Evolutionary conservation across 768 basidiomycete species (phyloP), one percentile per base, ranked within the genome.

Genomic region (Auricularia sp.): DNA sequence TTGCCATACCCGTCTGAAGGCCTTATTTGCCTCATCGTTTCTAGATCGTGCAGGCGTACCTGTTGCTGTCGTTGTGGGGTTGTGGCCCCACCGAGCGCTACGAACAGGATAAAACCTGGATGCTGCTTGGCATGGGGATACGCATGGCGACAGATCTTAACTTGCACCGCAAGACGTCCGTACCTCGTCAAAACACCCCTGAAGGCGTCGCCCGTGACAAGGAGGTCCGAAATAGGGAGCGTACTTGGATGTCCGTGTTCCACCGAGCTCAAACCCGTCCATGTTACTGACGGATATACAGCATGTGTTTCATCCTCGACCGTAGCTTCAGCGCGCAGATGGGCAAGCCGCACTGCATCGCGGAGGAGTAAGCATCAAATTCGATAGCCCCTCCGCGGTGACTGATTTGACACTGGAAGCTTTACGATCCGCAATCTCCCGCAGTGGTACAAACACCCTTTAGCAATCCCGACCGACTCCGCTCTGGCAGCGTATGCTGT

Each of bases 111-210:
- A 86, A 88, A 69, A 98, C 95, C 0, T 98, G 93, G 92, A 72
- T 93, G 68, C 77, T 91, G 16, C 76, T 98, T 33, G 93, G 93
- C 39, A 91, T 94, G 88, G 88, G 82, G 5, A 90, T 88, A 67
- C 81, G 90, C 63, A 94, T 97, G 90, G 97, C 89, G 10, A 96
- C 91, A 14, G 97, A 99, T 75, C 78, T 99, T 39, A 98, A 98
- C 73, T 76, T 99, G 64, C 95, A 98, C 72, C 87, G 95, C 63
- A 95, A 96, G 73, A 88, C 89, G 7, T 78, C 77, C 21, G 72
- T 76, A 42, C 80, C 77, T 23, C 84, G 79, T 67, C 79, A 81
- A 29, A 88, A 92, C 66, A 86, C 87, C 1, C 79, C 87, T n/a
- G 93, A 95, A 71, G 90, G 87, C 39, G 83, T 82, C 62, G 84